Evolutionary conservation across 2,329 filamentous ascomycete genomes (phyloP).

Genomic region (Sarocladium strictum): DNA sequence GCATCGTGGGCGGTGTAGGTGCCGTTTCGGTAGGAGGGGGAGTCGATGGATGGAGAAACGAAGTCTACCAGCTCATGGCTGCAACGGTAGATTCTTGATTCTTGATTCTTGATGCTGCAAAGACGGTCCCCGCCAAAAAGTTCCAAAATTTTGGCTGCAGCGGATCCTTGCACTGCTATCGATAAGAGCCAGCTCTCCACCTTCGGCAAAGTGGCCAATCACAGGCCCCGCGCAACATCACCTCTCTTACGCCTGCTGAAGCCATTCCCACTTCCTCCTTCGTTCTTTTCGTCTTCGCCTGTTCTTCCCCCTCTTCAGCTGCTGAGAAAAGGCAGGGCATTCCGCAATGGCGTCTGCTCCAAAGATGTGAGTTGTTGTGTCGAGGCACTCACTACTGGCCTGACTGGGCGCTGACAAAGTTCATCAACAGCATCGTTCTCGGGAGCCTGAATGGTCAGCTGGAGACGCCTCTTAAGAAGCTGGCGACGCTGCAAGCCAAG

Average conservation of each 20-base stretch:
- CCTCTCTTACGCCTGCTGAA: constrained; percentile 19
- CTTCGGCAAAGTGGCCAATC: constrained; percentile 24
- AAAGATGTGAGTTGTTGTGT: constrained; percentile 36
- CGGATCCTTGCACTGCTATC: constrained; percentile 4
- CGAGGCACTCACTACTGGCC: neutral
- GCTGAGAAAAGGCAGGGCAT: constrained; percentile 2
- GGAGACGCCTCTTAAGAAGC: constrained; percentile 68
- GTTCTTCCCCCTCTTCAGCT: neutral
- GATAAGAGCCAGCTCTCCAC: constrained; percentile 10
- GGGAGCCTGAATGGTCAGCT: constrained; percentile 80
- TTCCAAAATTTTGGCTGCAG: constrained; percentile 12
- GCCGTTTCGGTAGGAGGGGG: constrained; percentile 15
- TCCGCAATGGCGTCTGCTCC: constrained; percentile 35
- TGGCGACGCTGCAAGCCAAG: constrained; percentile 75
- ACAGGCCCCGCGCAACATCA: constrained; percentile 24
- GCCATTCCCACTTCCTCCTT: constrained; percentile 6
- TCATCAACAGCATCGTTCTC: constrained; percentile 60
- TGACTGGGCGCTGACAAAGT: neutral
- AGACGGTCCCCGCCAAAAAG: constrained; percentile 14
- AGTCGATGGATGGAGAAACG: constrained; percentile 6
- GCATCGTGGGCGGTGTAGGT: constrained; percentile 45
- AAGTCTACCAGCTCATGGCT: neutral
- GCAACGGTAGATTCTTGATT: neutral
- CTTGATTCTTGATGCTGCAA: constrained; percentile 14
- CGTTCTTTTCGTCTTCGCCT: neutral